Conservation (phyloP, 495 filamentous ascomycete genomes). For the Glarea lozoyensis region DNA sequence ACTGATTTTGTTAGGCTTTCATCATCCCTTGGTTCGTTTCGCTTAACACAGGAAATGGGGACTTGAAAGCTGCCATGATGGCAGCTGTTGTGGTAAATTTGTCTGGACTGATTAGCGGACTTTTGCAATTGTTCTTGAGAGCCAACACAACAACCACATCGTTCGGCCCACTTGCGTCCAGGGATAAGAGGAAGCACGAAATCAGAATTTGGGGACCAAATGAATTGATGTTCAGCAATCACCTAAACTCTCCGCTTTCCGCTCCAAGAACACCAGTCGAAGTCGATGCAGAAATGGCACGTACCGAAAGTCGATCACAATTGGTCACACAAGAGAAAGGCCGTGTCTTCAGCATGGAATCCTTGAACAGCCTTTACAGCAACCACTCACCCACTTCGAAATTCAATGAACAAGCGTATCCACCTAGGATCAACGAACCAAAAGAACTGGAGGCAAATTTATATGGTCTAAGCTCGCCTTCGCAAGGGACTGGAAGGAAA, state of each 20-base stretch:
- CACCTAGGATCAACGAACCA: background rate
- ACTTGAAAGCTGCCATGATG: slow-evolving; percentile 24
- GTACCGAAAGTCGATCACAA: slow-evolving; percentile 10
- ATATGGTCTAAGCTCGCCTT: background rate
- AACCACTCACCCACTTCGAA: background rate
- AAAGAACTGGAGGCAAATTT: slow-evolving; percentile 1
- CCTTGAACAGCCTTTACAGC: slow-evolving; percentile 1
- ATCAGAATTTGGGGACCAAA: slow-evolving; percentile 24
- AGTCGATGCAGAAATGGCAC: background rate
- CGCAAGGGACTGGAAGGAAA: slow-evolving; percentile 5
- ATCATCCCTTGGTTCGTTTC: slow-evolving; percentile 26
- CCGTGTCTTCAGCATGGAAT: slow-evolving; percentile 17
- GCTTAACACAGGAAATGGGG: slow-evolving; percentile 5
- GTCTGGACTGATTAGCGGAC: slow-evolving; percentile 23
- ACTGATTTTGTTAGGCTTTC: slow-evolving; percentile 20
- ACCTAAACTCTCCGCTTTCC: slow-evolving; percentile 16
- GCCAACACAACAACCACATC: slow-evolving; percentile 25
- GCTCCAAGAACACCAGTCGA: slow-evolving; percentile 8
- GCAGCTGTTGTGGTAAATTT: slow-evolving; percentile 29
- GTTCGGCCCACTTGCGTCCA: slow-evolving; percentile 18
- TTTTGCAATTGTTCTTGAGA: slow-evolving; percentile 28
- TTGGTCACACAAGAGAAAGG: slow-evolving; percentile 15
- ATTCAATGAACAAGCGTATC: background rate
- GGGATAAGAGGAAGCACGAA: slow-evolving; percentile 16
- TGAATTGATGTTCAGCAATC: slow-evolving; percentile 20